A percentile compares a stretch with the other conserved stretches of the same genome.
Conservation (phyloP, 345 rosid genomes). For the Citrus hindsii region DNA sequence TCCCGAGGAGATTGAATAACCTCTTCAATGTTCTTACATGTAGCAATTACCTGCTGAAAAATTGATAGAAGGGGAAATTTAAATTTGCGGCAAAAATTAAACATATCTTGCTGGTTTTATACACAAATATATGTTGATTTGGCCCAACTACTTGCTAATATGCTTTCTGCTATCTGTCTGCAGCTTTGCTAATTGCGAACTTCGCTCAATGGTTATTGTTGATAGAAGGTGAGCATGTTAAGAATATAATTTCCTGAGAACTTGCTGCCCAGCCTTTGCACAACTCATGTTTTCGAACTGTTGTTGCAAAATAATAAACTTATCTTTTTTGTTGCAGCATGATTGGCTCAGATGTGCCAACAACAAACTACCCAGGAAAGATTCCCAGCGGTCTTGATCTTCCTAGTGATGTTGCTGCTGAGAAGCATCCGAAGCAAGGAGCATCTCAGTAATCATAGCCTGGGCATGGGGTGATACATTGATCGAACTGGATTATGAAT, state of each 20-base stretch:
- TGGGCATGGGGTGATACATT: neutral
- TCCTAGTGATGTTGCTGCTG: conserved; percentile 50
- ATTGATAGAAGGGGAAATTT: neutral
- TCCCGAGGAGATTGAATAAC: neutral
- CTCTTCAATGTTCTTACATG: neutral
- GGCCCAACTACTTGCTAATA: neutral
- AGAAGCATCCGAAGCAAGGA: conserved; percentile 13
- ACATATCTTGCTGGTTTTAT: neutral
- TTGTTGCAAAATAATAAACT: neutral
- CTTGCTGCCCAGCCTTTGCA: neutral
- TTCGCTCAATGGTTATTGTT: conserved; percentile 57
- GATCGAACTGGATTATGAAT: neutral
- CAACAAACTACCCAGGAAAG: conserved; percentile 56
- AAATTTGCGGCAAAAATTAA: neutral
- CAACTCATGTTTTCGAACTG: no score
- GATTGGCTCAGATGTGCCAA: conserved; percentile 40
- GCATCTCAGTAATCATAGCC: conserved; percentile 1
- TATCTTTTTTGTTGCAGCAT: conserved; percentile 30
- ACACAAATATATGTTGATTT: neutral
- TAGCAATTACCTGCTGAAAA: neutral
- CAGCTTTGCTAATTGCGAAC: conserved; percentile 82
- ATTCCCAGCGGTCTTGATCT: conserved; percentile 51
- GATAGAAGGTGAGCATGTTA: conserved; percentile 49
- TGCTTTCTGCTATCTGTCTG: conserved; percentile 14
- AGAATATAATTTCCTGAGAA: neutral